These are phyloP conservation scores for Podospora anserina DNA, from an alignment of 495 filamentous ascomycete genomes.

Conservation along the genomic window DNA sequence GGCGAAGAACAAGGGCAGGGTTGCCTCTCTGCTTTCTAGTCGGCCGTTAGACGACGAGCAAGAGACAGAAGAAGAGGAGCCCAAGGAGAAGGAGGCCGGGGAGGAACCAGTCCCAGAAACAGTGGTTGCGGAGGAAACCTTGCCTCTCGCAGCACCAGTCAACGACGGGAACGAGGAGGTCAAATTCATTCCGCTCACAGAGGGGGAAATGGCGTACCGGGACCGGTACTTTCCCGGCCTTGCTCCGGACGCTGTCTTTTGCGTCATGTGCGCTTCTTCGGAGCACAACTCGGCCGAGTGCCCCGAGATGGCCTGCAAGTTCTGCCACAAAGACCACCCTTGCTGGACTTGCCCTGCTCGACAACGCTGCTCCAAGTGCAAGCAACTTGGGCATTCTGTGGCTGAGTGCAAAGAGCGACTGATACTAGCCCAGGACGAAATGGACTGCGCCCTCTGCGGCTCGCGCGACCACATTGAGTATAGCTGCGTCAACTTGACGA, in stretches of 20 bases:
- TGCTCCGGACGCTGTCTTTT: constrained; percentile 31
- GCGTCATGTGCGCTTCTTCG: constrained; percentile 37
- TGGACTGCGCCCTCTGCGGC: constrained; percentile 38
- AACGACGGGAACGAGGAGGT: neutral
- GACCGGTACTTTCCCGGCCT: constrained; percentile 40
- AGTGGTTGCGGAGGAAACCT: neutral
- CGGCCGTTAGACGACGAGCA: neutral
- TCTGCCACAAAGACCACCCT: constrained; percentile 36
- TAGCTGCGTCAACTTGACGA: constrained; percentile 38
- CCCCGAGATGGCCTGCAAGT: constrained; percentile 33
- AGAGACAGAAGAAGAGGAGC: neutral
- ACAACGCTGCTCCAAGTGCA: constrained; percentile 40
- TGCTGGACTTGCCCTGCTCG: constrained; percentile 36
- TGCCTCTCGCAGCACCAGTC: neutral
- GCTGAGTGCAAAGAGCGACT: constrained; percentile 37
- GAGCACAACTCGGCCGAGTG: constrained; percentile 36
- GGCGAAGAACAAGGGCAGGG: constrained; percentile 7
- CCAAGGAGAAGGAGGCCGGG: neutral
- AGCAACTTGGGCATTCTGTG: constrained; percentile 36
- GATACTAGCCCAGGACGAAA: constrained; percentile 29
- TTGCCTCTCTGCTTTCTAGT: constrained; percentile 6
- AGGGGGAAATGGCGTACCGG: constrained; percentile 29
- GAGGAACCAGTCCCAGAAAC: neutral
- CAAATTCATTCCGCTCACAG: constrained; percentile 2
- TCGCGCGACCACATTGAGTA: constrained; percentile 33